A percentile compares a stretch with the other conserved stretches of the same genome.
phyloP scores from a whole-genome alignment of 768 basidiomycete species.

The Inosperma sp. region DNA sequence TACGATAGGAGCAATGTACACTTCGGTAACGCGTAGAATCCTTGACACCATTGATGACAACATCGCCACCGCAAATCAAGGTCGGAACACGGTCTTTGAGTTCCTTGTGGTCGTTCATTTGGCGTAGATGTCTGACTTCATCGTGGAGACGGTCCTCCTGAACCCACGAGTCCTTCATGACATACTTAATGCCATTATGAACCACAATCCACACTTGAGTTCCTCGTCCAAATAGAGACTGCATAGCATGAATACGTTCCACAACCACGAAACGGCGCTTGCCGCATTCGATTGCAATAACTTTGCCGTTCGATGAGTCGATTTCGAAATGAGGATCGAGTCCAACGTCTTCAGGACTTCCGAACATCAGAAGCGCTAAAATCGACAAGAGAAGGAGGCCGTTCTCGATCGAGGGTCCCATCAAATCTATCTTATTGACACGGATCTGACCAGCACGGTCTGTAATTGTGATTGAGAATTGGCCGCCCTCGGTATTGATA shows the following conservation, averaged over 20 bases:
- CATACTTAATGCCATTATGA: background rate
- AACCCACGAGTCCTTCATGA: conserved; percentile 6
- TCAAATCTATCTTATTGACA: background rate
- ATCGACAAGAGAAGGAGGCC: conserved; percentile 4
- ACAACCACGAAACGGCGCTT: background rate
- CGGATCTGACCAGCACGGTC: background rate
- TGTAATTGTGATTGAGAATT: conserved; percentile 1
- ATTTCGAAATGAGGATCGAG: conserved; percentile 4
- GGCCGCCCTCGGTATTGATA: background rate
- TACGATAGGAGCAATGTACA: background rate
- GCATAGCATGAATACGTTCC: background rate
- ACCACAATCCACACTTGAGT: conserved; percentile 5
- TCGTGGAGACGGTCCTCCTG: conserved; percentile 1
- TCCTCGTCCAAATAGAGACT: conserved; percentile 4
- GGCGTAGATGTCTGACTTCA: background rate
- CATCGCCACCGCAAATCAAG: conserved; percentile 1
- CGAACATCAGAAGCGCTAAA: conserved; percentile 4
- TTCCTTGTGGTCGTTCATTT: background rate
- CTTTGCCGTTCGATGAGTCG: background rate
- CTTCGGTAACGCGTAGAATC: conserved; percentile 2
- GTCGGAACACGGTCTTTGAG: background rate
- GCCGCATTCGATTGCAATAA: background rate
- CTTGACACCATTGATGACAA: background rate
- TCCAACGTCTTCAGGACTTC: conserved; percentile 1
- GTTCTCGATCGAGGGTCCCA: conserved; percentile 1